Evolutionary conservation across 148 eudicot genomes (phyloP).

Genomic region (Rhododendron kiyosumense): DNA sequence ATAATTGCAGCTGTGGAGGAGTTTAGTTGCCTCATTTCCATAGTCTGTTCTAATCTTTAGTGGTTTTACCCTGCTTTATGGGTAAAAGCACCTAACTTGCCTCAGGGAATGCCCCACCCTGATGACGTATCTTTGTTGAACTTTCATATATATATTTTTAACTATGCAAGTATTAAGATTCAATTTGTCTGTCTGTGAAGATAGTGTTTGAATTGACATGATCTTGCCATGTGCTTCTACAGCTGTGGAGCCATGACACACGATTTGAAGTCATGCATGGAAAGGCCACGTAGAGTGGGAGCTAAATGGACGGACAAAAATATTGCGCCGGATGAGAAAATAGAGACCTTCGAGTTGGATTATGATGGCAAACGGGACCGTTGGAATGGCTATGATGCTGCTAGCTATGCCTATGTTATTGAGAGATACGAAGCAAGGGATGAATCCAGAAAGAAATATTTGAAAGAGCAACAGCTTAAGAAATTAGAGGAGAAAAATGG

Average conservation of each 20-base stretch:
- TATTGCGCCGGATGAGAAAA: conserved; percentile 87
- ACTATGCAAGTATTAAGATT: background rate
- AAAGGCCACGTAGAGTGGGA: conserved; percentile 87
- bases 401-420: conserved; percentile 70
- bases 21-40: background rate
- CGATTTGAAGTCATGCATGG: conserved; percentile 64
- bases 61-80: too few relatives aligned
- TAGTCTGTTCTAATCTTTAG: background rate
- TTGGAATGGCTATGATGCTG: conserved; percentile 95
- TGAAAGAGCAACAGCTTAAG: conserved; percentile 83
- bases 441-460: conserved; percentile 74
- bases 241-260: conserved; percentile 99
- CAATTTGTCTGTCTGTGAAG: background rate
- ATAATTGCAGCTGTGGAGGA: background rate
- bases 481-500: conserved; percentile 83
- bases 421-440: conserved; percentile 85
- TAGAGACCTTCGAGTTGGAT: conserved; percentile 81
- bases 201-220: background rate
- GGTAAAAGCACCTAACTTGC: background rate
- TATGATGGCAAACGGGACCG: conserved; percentile 92
- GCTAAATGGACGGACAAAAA: conserved; percentile 77
- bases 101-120: background rate
- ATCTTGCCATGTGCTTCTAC: background rate
- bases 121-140: background rate
- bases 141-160: background rate